These are phyloP conservation scores for Cryptococcus amylolentus DNA, from an alignment of 1,284 basidiomycete genomes.

Conservation along the genomic window DNA sequence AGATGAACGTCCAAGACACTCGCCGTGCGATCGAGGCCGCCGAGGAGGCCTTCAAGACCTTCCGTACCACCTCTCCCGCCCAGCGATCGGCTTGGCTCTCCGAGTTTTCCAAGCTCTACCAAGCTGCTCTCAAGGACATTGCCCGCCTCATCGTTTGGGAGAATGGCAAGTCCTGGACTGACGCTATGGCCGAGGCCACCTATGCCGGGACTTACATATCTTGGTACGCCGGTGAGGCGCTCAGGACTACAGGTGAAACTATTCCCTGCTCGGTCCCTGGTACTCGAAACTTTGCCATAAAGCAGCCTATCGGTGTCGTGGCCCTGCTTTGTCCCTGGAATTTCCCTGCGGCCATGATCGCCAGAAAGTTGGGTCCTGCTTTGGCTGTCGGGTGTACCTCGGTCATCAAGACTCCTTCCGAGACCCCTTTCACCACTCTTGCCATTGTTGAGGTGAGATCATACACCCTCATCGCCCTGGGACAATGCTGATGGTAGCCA, in stretches of 20 bases:
- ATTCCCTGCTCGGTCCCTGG: conserved; percentile 73
- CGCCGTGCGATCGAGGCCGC: conserved; percentile 75
- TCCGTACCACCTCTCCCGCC: conserved; percentile 66
- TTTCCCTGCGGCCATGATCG: conserved; percentile 85
- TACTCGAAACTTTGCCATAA: conserved; percentile 82
- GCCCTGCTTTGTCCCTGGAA: conserved; percentile 59
- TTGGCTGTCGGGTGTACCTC: conserved; percentile 93
- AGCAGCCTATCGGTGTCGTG: conserved; percentile 77
- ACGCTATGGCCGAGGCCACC: conserved; percentile 73
- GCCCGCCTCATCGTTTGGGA: conserved; percentile 56
- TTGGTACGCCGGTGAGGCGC: conserved; percentile 83
- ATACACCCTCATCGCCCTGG: neutral
- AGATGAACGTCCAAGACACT: conserved; percentile 79
- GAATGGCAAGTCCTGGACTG: conserved; percentile 82
- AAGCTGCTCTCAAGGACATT: conserved; percentile 38
- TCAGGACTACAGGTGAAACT: conserved; percentile 68
- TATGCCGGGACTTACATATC: conserved; percentile 83
- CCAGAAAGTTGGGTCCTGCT: conserved; percentile 57
- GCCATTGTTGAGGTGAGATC: conserved; percentile 54
- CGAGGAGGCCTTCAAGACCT: conserved; percentile 68
- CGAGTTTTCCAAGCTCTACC: conserved; percentile 33
- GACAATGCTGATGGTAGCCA: neutral
- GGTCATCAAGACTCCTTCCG: conserved; percentile 92
- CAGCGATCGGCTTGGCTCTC: conserved; percentile 33
- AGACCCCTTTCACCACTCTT: conserved; percentile 91